These are phyloP conservation scores for Candida insectalens DNA, from an alignment of 805 yeast species.

Conservation along the genomic window DNA sequence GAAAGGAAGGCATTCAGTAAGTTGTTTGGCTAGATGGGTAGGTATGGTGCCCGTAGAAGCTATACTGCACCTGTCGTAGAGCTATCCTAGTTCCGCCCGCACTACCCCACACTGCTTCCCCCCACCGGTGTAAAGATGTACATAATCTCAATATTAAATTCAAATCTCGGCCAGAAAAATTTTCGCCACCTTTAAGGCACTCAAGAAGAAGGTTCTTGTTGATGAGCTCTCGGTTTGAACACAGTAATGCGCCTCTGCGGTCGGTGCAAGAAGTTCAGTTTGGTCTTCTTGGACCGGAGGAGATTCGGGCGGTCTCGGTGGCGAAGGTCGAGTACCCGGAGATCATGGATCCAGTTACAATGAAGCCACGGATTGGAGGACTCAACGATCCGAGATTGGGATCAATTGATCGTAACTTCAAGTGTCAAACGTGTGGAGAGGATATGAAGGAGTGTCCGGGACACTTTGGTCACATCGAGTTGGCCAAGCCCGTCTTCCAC, in stretches of 20 bases:
- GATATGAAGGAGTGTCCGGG: conserved; percentile 99
- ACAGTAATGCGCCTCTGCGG: conserved; percentile 97
- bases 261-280: conserved; percentile 96
- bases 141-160: too few species aligned
- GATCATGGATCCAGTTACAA: conserved; percentile 97
- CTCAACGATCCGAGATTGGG: conserved; percentile 95
- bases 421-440: conserved; percentile 99
- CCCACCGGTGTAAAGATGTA: too few species aligned
- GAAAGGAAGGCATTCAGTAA: conserved; percentile 70
- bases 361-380: conserved; percentile 94
- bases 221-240: conserved; percentile 80
- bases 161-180: too few species aligned
- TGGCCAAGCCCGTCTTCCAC: conserved; percentile 97
- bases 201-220: too few species aligned
- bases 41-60: too few species aligned
- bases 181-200: too few species aligned
- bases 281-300: conserved; percentile 97
- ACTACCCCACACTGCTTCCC: too few species aligned
- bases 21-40: conserved; percentile 45
- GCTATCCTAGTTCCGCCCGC: too few species aligned
- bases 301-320: conserved; percentile 92
- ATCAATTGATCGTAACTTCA: conserved; percentile 91
- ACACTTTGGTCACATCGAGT: conserved; percentile 97
- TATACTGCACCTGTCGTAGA: too few species aligned
- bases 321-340: conserved; percentile 98